These are phyloP conservation scores for Skeletonema potamos DNA, from an alignment of 108 stramenopile species.

Conservation along the genomic window DNA sequence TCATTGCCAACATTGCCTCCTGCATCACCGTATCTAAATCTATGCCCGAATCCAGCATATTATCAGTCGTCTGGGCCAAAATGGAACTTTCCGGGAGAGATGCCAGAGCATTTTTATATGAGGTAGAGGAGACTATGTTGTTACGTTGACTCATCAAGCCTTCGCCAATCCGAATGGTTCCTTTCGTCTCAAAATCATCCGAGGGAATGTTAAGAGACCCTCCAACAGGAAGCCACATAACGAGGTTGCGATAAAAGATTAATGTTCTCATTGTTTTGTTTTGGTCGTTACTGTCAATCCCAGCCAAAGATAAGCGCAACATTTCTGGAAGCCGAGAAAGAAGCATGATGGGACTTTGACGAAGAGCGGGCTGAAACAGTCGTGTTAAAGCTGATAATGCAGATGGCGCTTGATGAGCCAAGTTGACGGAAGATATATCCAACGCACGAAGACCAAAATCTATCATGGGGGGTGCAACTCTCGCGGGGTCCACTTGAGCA, in stretches of 20 bases:
- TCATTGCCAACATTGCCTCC: conserved; percentile 70
- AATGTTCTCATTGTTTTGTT: conserved; percentile 86
- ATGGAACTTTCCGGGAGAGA: conserved; percentile 64
- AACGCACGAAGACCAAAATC: conserved; percentile 84
- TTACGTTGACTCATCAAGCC: conserved; percentile 51
- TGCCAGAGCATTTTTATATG: conserved; percentile 57
- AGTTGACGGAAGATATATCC: conserved; percentile 77
- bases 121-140: conserved; percentile 34
- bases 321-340: conserved; percentile 75
- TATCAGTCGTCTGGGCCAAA: conserved; percentile 28
- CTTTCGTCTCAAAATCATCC: background rate
- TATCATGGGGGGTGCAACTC: conserved; percentile 74
- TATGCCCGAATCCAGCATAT: conserved; percentile 24
- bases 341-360: conserved; percentile 57
- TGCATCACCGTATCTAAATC: conserved; percentile 43
- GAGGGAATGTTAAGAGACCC: conserved; percentile 14
- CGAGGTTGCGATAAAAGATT: conserved; percentile 77
- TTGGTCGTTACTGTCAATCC: conserved; percentile 91
- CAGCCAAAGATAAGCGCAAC: conserved; percentile 73
- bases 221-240: conserved; percentile 87
- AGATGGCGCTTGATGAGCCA: conserved; percentile 88
- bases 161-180: conserved; percentile 51
- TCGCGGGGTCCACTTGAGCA: conserved; percentile 73
- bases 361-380: conserved; percentile 69
- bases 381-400: conserved; percentile 75